These are phyloP conservation scores for Curvularia verruculosa DNA, from an alignment of 2,329 filamentous ascomycete genomes.

Conservation along the genomic window DNA sequence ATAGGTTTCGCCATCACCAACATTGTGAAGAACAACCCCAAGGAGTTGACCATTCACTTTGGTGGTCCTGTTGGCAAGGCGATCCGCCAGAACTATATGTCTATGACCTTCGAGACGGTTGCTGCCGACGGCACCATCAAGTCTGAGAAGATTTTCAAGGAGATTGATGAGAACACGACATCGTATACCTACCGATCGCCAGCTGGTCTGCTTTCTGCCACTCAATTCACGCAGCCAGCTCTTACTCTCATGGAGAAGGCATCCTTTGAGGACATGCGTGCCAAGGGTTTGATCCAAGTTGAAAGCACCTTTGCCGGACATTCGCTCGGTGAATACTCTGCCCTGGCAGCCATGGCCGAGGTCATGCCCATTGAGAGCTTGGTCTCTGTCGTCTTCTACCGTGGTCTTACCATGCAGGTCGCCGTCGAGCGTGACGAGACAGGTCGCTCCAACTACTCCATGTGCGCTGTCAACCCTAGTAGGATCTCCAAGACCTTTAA, in stretches of 20 bases:
- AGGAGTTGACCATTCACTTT: constrained; percentile 98
- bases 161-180: constrained; percentile 87
- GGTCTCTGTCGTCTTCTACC: constrained; percentile 98
- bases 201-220: constrained; percentile 91
- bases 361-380: constrained; percentile 99
- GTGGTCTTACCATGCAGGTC: constrained; percentile 98
- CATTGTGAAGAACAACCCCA: constrained; percentile 99
- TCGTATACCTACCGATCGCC: constrained; percentile 98
- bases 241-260: constrained; percentile 99
- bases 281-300: constrained; percentile 92
- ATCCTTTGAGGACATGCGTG: constrained; percentile 98
- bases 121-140: constrained; percentile 89
- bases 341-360: constrained; percentile 91
- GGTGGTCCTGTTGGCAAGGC: constrained; percentile 95
- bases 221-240: constrained; percentile 97
- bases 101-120: constrained; percentile 99
- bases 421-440: constrained; percentile 93
- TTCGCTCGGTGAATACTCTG: constrained; percentile 97
- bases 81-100: constrained; percentile 98
- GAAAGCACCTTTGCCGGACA: constrained; percentile 98
- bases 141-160: constrained; percentile 99
- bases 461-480: constrained; percentile 99
- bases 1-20: constrained; percentile 95
- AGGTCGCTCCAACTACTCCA: constrained; percentile 96
- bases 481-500: constrained; percentile 99